Base-by-base conservation (phyloP, 768 basidiomycete genomes). In the Asterophora parasitica region DNA sequence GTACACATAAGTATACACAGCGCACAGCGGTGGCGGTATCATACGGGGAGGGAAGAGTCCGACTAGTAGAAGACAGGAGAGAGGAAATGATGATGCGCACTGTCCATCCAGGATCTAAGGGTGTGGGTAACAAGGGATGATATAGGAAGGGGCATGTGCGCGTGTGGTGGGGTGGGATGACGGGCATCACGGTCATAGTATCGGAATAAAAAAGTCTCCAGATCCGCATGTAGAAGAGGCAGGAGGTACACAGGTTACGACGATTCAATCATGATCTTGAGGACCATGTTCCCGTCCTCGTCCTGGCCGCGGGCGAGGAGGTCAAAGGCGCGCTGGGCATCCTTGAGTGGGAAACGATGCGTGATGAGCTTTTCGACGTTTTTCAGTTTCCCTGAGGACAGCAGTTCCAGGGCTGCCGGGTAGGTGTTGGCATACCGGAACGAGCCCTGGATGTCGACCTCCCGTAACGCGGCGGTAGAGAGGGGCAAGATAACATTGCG, bases 391-490 rank as follows among this genome's bases (percentile, higher is more conserved):
- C 87, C 86, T 4, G 82, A 78, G 12, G 76, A 76, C 41, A 93
- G 78, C 7, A 98, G 76, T 2, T 75, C 68, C 37, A 97, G 71
- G 16, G 94, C 95, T n/a, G 81, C 81, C 15, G 88, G 81, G 64
- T 95, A 98, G 8, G 91, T 93, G 70, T 92, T 83, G 50, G 85
- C 85, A 59, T 93, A 93, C 27, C 90, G 80, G 78, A 96, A 96
- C 31, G 87, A 88, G 55, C 93, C 94, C 52, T 83, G 80, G 58
- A 97, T 82, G 66, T 97, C 92, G 50, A 97, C 90, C 67, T 96
- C 94, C 43, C 94, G 83, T 48, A 84, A 66, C 12, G 90, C 85
- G 33, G 92, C 88, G 23, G 78, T 75, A 35, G 86, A 85, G 48
- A 93, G 76, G n/a, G 95, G 95, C 45, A 96, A 74, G 53, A 77